These are phyloP conservation scores for Scopulariopsis brevicaulis DNA, from an alignment of 2,329 filamentous ascomycete species.

Conservation along the genomic window DNA sequence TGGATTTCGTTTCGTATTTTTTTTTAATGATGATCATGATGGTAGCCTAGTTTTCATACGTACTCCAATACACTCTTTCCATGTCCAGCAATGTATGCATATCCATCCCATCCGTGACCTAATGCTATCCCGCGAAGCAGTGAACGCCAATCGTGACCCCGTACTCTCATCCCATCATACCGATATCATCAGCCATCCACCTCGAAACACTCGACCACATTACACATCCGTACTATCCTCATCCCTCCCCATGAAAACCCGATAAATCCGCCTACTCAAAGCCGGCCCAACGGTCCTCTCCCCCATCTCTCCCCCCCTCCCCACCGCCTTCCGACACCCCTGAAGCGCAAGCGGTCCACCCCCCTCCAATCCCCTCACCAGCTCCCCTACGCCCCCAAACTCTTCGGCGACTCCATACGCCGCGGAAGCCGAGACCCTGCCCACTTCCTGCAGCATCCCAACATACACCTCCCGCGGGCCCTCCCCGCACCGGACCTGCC, in stretches of 20 bases:
- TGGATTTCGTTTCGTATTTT: not conserved
- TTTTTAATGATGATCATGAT: not conserved
- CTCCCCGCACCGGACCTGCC: slow-evolving; percentile 63
- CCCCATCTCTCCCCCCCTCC: slow-evolving; percentile 42
- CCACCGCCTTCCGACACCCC: slow-evolving; percentile 44
- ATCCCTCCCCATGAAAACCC: slow-evolving; percentile 47
- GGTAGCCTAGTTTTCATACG: not conserved
- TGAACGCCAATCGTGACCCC: not conserved
- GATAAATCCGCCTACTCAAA: slow-evolving; percentile 46
- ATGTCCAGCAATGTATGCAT: not conserved
- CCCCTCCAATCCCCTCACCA: slow-evolving; percentile 47
- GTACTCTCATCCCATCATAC: not conserved
- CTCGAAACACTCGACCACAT: slow-evolving; percentile 3
- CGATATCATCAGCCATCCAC: not conserved
- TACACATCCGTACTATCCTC: slow-evolving; percentile 43
- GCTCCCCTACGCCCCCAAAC: slow-evolving; percentile 43
- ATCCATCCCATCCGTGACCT: not conserved
- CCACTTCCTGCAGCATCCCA: slow-evolving; percentile 67
- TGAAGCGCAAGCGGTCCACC: slow-evolving; percentile 52
- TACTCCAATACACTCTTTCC: not conserved
- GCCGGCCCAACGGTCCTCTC: slow-evolving; percentile 45
- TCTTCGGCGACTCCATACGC: slow-evolving; percentile 56
- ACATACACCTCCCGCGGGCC: slow-evolving; percentile 55
- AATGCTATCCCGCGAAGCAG: not conserved
- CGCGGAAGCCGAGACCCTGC: slow-evolving; percentile 58